Base-by-base conservation (phyloP, 2,329 filamentous ascomycete species). In the Aphanocladium album region DNA sequence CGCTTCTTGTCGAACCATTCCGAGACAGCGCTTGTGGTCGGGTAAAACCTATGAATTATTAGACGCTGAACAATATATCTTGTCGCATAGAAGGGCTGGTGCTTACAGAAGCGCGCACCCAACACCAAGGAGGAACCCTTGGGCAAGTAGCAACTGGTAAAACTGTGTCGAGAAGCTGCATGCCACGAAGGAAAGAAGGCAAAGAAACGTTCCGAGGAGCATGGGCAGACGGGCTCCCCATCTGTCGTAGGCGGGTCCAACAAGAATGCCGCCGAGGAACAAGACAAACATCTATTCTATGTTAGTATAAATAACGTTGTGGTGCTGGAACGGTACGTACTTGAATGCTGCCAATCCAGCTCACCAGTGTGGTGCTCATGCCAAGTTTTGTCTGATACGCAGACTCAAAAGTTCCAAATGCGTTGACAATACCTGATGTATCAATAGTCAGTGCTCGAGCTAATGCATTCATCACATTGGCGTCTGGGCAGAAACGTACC, bases 371-470 rank as follows among this genome's bases (percentile, higher is more conserved):
- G 21, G 74, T 71, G 5, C 67, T 64, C 33, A 51, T 51, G 66
- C 78, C 60, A 47, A 71, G 63, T 66, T 74, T 67, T 59, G 70
- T 74, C 53, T 65, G 63, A 63, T 85, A 85, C 68, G 80, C 80
- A 4, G 77, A 77, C 62, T 85, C 81, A 61, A 82, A 85, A 3
- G 80, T 77, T 4, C 82, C 82, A 62, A 83, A 85, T 16, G 79
- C 69, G 62, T 74, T 72, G 21, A 71, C 21, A 19, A 71, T 55
- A 7, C 68, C 69, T 71, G 21, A 21, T 4, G 6, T 30, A 5
- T 9, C 30, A 30, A 9, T 5, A 9, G 9, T 30, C 9, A 30
- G 30, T 30, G 9, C 30, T 5, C 30, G 9, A 30, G 30, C 30
- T 30, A 30, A 30, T 30, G 39, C 39, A 39, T 39, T 43, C 4